Evolutionary conservation across 1,284 basidiomycete genomes (phyloP).

Genomic region (Caloboletus inedulis): DNA sequence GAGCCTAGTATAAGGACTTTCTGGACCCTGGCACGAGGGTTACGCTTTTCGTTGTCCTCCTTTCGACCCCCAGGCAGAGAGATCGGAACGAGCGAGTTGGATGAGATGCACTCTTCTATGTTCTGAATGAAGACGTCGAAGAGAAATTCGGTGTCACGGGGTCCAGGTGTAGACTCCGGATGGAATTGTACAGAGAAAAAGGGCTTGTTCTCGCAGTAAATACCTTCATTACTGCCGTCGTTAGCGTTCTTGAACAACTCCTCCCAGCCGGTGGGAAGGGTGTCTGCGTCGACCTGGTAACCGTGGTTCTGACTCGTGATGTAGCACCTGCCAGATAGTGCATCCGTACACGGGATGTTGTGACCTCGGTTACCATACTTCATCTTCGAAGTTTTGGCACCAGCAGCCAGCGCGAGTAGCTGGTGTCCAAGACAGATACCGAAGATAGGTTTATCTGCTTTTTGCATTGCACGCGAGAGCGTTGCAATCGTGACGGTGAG

Average conservation of each 20-base stretch:
- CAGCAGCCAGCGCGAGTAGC: conserved; percentile 91
- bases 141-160: conserved; percentile 97
- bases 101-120: conserved; percentile 72
- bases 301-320: conserved; percentile 99
- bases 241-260: conserved; percentile 97
- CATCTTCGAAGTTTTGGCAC: conserved; percentile 95
- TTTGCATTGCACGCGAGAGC: conserved; percentile 71
- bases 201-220: conserved; percentile 87
- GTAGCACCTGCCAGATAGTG: conserved; percentile 93
- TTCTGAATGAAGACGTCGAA: conserved; percentile 97
- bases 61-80: conserved; percentile 85
- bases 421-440: conserved; percentile 99
- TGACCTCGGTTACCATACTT: conserved; percentile 99
- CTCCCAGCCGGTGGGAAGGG: conserved; percentile 86
- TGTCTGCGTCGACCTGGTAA: conserved; percentile 86
- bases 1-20: conserved; percentile 98
- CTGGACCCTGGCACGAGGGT: conserved; percentile 77
- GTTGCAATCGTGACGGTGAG: conserved; percentile 73
- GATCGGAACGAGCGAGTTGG: conserved; percentile 72
- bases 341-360: conserved; percentile 97
- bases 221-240: conserved; percentile 96
- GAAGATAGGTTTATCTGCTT: conserved; percentile 84
- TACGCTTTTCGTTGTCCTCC: conserved; percentile 76
- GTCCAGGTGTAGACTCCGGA: conserved; percentile 98
- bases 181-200: conserved; percentile 99